Percentiles rank a stretch among this genome's conserved stretches.
Conservation (phyloP, 257 asterid genomes). For the Capsicum rhomboideum region DNA sequence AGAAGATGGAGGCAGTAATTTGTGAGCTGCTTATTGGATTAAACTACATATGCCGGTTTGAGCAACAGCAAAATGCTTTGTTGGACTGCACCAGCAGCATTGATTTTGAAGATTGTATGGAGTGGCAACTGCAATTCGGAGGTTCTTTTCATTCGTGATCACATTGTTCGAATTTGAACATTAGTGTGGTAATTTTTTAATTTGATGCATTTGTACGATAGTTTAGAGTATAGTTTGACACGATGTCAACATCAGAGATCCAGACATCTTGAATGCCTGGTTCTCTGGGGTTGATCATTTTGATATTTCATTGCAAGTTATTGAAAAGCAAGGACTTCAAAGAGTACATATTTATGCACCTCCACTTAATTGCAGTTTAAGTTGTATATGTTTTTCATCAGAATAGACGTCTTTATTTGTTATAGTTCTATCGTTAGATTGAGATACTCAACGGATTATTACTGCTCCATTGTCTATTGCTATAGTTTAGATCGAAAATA, state of each 20-base stretch:
- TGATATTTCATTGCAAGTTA: not conserved
- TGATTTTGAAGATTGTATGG: conserved; percentile 67
- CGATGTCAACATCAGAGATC: not conserved
- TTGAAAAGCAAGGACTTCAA: not conserved
- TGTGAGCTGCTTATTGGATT: conserved; percentile 76
- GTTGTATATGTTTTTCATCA: not conserved
- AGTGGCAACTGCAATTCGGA: conserved; percentile 53
- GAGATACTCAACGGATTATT: not conserved
- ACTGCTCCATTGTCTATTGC: not conserved
- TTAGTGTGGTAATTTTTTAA: not conserved
- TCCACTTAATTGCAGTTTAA: not conserved
- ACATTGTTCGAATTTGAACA: not conserved
- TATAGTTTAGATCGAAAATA: not conserved
- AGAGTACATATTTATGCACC: not conserved
- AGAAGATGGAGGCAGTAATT: conserved; percentile 61
- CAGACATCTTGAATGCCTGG: not conserved
- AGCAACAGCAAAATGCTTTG: conserved; percentile 83
- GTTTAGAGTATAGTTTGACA: not conserved
- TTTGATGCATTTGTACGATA: not conserved
- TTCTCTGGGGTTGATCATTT: not conserved
- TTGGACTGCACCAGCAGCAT: conserved; percentile 91
- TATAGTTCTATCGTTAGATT: not conserved
- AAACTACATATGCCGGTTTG: conserved; percentile 81
- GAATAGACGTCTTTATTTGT: not conserved
- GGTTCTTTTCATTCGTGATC: conserved; percentile 37